Percentiles rank a stretch among this genome's conserved stretches.
phyloP scores from a whole-genome alignment of 1,139 yeast genomes.

The Geotrichum klebahnii region DNA sequence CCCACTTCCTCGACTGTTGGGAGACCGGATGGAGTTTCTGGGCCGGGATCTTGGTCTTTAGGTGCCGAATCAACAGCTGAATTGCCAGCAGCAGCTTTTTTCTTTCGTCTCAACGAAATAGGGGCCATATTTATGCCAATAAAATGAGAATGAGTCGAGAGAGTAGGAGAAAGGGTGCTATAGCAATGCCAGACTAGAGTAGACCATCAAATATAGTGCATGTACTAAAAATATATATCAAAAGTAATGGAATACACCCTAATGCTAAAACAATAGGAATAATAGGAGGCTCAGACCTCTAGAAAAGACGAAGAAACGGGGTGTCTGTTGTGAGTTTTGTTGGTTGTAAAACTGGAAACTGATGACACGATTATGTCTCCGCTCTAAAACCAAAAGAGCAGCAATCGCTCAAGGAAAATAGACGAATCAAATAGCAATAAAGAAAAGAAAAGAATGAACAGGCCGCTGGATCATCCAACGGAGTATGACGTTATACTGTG shows the following conservation, averaged over 20 bases:
- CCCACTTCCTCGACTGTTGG: slow-evolving; percentile 2
- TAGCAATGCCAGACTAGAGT: background rate
- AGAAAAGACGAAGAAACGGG: no score
- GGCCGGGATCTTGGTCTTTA: background rate
- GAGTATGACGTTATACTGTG: no score
- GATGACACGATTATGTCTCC: no score
- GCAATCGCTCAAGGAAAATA: no score
- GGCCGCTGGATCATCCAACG: no score
- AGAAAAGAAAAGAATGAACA: no score
- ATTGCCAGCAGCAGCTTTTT: background rate
- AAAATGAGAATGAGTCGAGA: background rate
- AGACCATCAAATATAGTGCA: slow-evolving; percentile 4
- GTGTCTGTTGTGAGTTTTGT: no score
- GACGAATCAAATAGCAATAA: no score
- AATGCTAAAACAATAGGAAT: background rate
- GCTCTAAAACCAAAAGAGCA: no score
- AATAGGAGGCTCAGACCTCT: background rate
- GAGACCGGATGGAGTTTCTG: background rate
- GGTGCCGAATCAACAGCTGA: background rate
- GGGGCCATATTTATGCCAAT: slow-evolving; percentile 1
- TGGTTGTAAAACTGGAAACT: no score
- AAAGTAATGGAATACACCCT: background rate
- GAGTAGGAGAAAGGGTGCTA: slow-evolving; percentile 2
- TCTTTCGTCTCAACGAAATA: slow-evolving; percentile 7
- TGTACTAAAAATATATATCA: background rate